A percentile compares a stretch with the other conserved stretches of the same genome.
Evolutionary conservation across 2,329 filamentous ascomycete genomes (phyloP).

Genomic region (Pseudogymnoascus sp.): DNA sequence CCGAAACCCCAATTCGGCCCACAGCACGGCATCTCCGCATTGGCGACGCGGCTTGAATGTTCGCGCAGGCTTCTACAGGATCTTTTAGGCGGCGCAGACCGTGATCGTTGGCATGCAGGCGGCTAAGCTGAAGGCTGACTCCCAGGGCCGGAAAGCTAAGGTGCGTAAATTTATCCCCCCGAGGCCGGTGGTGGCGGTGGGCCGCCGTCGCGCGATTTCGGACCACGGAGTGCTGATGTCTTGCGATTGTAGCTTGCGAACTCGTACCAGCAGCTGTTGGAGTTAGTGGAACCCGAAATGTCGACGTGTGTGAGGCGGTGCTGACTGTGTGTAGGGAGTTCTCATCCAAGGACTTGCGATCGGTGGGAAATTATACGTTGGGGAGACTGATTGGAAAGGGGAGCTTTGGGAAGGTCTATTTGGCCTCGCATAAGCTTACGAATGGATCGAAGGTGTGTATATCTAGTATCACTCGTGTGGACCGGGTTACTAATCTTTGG

Average conservation of each 20-base stretch:
- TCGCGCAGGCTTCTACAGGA: conserved; percentile 19
- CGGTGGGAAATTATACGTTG: conserved; percentile 89
- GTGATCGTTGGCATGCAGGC: conserved; percentile 37
- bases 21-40: conserved; percentile 9
- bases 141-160: conserved; percentile 55
- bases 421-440: conserved; percentile 92
- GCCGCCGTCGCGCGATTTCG: conserved; percentile 6
- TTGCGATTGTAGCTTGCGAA: conserved; percentile 66
- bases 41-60: conserved; percentile 21
- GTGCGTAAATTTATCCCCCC: conserved; percentile 23
- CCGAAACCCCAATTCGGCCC: neutral
- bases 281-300: conserved; percentile 50
- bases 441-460: conserved; percentile 84
- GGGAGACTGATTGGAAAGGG: conserved; percentile 92
- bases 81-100: conserved; percentile 24
- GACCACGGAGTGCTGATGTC: conserved; percentile 29
- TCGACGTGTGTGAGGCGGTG: neutral
- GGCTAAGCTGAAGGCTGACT: conserved; percentile 49
- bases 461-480: neutral
- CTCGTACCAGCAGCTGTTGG: conserved; percentile 92
- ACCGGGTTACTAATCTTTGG: conserved; percentile 11
- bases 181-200: neutral
- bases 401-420: conserved; percentile 96
- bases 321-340: conserved; percentile 63
- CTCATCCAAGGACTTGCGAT: conserved; percentile 79